Evolutionary conservation across 2,329 filamentous ascomycete species (phyloP).

Genomic region (Sarocladium brachiariae): DNA sequence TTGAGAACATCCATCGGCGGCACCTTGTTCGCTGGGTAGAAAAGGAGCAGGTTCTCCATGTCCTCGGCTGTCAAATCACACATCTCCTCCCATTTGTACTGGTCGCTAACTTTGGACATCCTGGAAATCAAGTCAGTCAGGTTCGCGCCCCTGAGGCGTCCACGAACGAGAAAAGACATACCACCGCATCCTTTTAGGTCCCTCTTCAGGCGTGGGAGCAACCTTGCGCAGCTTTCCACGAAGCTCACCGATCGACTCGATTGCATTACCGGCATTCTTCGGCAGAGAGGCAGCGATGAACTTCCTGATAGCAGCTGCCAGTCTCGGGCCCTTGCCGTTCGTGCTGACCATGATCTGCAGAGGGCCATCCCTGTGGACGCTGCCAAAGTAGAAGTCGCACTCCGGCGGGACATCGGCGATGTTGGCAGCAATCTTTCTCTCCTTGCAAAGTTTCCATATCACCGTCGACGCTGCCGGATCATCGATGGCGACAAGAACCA

Average conservation of each 20-base stretch:
- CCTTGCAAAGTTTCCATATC: slow-evolving; percentile 92
- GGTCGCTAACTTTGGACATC: slow-evolving; percentile 90
- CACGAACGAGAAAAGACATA: slow-evolving; percentile 34
- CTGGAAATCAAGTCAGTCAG: slow-evolving; percentile 32
- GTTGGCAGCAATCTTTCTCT: slow-evolving; percentile 77
- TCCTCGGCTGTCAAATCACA: slow-evolving; percentile 75
- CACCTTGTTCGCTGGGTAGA: slow-evolving; percentile 55
- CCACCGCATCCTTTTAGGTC: slow-evolving; percentile 87
- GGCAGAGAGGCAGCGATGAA: slow-evolving; percentile 75
- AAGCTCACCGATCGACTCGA: slow-evolving; percentile 75
- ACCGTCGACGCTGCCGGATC: slow-evolving; percentile 83
- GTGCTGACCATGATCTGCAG: slow-evolving; percentile 98
- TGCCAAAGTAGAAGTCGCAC: slow-evolving; percentile 98
- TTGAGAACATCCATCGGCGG: slow-evolving; percentile 49
- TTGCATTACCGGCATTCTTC: slow-evolving; percentile 73
- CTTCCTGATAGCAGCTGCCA: slow-evolving; percentile 79
- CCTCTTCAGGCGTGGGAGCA: slow-evolving; percentile 65
- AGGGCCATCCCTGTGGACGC: slow-evolving; percentile 88
- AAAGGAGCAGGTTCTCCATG: slow-evolving; percentile 76
- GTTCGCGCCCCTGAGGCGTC: background rate
- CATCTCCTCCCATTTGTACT: slow-evolving; percentile 78
- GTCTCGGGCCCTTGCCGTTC: slow-evolving; percentile 88
- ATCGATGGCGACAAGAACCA: slow-evolving; percentile 92
- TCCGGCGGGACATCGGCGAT: slow-evolving; percentile 95
- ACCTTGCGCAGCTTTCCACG: slow-evolving; percentile 71